Percentiles rank a stretch among this genome's conserved stretches.
Evolutionary conservation across 306 rosid genomes (phyloP).

Genomic region (Dalbergia cultrata): DNA sequence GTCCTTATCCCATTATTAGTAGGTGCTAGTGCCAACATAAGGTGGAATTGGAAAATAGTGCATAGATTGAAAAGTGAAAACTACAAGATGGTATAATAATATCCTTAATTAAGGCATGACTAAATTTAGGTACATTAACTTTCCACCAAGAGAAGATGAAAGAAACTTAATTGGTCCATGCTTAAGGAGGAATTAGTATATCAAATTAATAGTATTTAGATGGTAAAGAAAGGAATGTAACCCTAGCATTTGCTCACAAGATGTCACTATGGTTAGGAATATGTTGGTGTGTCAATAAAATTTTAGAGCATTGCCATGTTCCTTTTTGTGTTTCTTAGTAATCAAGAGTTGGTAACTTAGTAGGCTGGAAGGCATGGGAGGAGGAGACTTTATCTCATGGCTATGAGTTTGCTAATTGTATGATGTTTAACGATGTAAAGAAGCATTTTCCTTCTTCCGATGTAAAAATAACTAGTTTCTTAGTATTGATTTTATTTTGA

Average conservation of each 20-base stretch:
- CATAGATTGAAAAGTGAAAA: background rate
- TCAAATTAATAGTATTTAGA: slow-evolving; percentile 3
- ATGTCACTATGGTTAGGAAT: background rate
- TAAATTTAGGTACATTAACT: slow-evolving; percentile 5
- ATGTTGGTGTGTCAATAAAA: background rate
- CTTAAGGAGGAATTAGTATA: background rate
- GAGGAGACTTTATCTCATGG: slow-evolving; percentile 77
- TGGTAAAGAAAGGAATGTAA: slow-evolving; percentile 16
- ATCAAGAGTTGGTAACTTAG: background rate
- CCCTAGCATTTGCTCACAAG: background rate
- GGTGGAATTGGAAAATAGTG: slow-evolving; percentile 12
- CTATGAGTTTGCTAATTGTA: slow-evolving; percentile 87
- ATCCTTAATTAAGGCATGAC: slow-evolving; percentile 15
- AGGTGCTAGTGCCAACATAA: background rate
- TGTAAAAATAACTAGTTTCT: background rate
- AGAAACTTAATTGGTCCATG: background rate
- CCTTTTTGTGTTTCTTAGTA: background rate
- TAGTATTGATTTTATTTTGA: slow-evolving; percentile 4
- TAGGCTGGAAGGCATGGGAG: slow-evolving; percentile 85
- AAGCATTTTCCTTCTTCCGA: background rate
- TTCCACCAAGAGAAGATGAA: slow-evolving; percentile 3
- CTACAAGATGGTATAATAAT: background rate
- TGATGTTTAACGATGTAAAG: slow-evolving; percentile 20
- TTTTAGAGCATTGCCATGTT: background rate
- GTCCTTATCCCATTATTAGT: background rate